Base-by-base conservation (phyloP, 495 filamentous ascomycete species). In the Apiosordaria backusii region DNA sequence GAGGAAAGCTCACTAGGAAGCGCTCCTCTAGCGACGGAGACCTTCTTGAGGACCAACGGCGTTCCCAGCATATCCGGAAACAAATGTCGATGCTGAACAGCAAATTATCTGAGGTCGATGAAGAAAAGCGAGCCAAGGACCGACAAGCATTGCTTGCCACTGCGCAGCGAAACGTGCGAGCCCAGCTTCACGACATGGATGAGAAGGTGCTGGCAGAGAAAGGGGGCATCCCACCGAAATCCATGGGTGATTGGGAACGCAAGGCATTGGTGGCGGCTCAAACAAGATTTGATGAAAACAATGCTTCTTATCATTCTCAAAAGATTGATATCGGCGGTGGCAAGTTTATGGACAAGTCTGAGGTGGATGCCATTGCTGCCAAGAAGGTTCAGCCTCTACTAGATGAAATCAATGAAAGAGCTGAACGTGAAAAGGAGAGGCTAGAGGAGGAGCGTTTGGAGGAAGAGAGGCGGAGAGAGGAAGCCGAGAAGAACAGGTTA, bases 121-220 rank as follows among this genome's bases (percentile, higher is more conserved):
- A 85, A 60, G 85, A 90, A 67, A 92, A 95, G 71, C 82, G 89
- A n/a, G 78, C 84, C 57, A 79, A 84, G 60, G 92, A 97, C 70
- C 87, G 91, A 4, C 86, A 90, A 35, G 75, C 85, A 7, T 78
- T 99, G 10, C 83, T 97, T 70, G 89, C 89, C 53, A 85, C 87
- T 16, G 95, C 95, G 0, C 90, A 90, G 70, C 88, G 89, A 35
- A 97, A 95, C 71, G 95, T 98, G 26, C 84, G 90, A 67, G 87
- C 87, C 3, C 86, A 84, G 45, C 84, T 97, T 66, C 87, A 88
- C 60, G 84, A 84, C 26, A 90, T 97, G 83, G 93, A 97, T 65
- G 84, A 90, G 78, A 87, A 86, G 70, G 81, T 96, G 63, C 91
- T 88, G 63, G 82, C 84, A 18, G 86, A 94, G 40, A 93, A 88